Evolutionary conservation across 208 protist genomes (phyloP).

Genomic region (Jaenimonas drosophilae): DNA sequence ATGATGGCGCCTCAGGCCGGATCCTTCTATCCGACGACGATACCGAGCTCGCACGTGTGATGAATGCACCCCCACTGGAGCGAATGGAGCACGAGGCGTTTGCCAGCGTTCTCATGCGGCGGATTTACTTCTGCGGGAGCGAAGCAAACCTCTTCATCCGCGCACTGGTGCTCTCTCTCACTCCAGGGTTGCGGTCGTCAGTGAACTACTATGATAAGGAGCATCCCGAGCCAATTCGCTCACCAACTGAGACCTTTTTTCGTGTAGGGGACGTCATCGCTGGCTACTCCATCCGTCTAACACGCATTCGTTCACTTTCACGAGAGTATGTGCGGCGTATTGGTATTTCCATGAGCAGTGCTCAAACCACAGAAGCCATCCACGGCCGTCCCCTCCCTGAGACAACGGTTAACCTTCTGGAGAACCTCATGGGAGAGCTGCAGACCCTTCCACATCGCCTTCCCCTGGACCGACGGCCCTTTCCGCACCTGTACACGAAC

Average conservation of each 20-base stretch:
- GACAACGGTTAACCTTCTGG: conserved; percentile 10
- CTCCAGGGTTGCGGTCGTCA: conserved; percentile 47
- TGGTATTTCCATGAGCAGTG: neutral
- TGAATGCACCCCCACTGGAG: conserved; percentile 49
- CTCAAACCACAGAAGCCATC: neutral
- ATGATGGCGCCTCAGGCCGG: neutral
- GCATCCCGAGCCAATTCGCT: neutral
- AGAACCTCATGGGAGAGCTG: conserved; percentile 33
- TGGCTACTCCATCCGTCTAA: conserved; percentile 34
- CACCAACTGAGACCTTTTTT: too few relatives aligned
- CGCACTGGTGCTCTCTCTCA: conserved; percentile 52
- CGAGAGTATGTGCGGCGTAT: conserved; percentile 13
- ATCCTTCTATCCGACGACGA: conserved; percentile 5
- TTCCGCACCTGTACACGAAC: conserved; percentile 27
- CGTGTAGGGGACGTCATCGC: conserved; percentile 51
- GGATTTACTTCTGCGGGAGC: conserved; percentile 30
- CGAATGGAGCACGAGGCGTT: conserved; percentile 60
- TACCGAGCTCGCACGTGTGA: conserved; percentile 25
- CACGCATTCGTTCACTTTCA: conserved; percentile 31
- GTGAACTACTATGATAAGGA: conserved; percentile 53
- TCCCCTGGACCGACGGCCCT: conserved; percentile 32
- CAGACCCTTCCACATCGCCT: conserved; percentile 30
- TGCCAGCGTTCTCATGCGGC: conserved; percentile 52
- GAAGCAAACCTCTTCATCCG: conserved; percentile 59
- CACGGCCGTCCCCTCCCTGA: neutral